Evolutionary conservation across 208 protist species (phyloP), one percentile per base, ranked within the genome.

Genomic region (Crithidia brevicula): DNA sequence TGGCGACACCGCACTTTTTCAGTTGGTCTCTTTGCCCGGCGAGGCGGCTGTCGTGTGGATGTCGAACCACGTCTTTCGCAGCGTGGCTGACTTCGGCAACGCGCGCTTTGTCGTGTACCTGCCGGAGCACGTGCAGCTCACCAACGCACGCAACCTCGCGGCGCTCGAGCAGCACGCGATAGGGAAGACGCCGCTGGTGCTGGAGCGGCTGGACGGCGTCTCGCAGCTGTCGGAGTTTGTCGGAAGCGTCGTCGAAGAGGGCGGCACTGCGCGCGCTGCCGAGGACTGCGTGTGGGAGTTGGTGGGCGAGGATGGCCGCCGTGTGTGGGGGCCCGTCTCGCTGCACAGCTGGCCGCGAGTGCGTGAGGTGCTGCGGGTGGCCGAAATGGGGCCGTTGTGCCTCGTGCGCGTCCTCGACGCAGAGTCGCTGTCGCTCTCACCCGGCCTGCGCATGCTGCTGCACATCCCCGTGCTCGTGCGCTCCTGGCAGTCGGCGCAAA

Each of bases 31-130:
- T 13, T 45, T 74, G 16, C 77, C 77, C 4, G 66, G 76, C 25
- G 82, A 82, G 51, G 82, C 82, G 31, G 65, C 82, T n/a, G 47
- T 80, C 22, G 52, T 87, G 49, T 87, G 82, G 82, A 72, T 87
- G 59, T 54, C 53, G 16, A 58, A 59, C 40, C 62, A 68, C 51
- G 62, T 59, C 49, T 68, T 68, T 38, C 62, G 62, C 62, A 51
- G 51, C 51, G 31, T 31, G 36, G 22, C 56, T 6, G 52, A 54
- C 51, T 53, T 62, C 18, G 52, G 30, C 52, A 3, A 43, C 33
- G 49, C 68, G 40, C 70, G 75, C 52, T 77, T 71, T 23, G 59
- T 78, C 10, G 74, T 77, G 40, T 76, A 88, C 56, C 34, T 74
- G 57, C 53, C 58, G 20, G 57, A 64, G 68, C 36, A 62, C 9